A percentile compares a stretch with the other conserved stretches of the same genome.
These are phyloP conservation scores for Fonsecaea pedrosoi DNA, from an alignment of 2,329 filamentous ascomycete species.

Conservation along the genomic window DNA sequence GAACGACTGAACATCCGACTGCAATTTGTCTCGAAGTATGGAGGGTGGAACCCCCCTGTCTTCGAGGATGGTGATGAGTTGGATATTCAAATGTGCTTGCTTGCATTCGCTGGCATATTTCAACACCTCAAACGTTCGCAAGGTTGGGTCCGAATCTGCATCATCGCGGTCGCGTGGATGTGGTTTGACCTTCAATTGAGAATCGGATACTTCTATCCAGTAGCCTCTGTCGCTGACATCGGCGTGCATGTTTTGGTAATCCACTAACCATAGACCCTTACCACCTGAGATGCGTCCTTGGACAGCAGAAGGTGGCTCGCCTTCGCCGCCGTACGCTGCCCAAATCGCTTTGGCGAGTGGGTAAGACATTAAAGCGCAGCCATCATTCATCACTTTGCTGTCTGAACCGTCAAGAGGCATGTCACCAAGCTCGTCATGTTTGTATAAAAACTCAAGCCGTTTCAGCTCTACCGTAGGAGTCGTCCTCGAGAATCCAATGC, in stretches of 20 bases:
- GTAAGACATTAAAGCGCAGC: conserved; percentile 63
- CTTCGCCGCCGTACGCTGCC: conserved; percentile 46
- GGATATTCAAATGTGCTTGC: conserved; percentile 53
- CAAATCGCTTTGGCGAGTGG: conserved; percentile 57
- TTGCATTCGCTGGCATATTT: conserved; percentile 44
- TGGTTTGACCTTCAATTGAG: conserved; percentile 63
- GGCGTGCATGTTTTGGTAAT: conserved; percentile 38
- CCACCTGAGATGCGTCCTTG: conserved; percentile 66
- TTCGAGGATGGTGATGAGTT: conserved; percentile 62
- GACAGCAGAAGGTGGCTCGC: conserved; percentile 57
- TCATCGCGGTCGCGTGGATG: conserved; percentile 47
- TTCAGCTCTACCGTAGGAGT: conserved; percentile 48
- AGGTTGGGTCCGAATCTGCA: conserved; percentile 45
- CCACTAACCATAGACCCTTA: conserved; percentile 68
- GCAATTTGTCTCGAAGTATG: conserved; percentile 52
- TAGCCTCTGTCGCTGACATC: conserved; percentile 45
- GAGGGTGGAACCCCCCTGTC: conserved; percentile 57
- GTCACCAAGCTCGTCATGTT: conserved; percentile 41
- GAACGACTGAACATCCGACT: conserved; percentile 47
- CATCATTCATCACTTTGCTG: conserved; percentile 54
- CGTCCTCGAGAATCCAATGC: conserved; percentile 54
- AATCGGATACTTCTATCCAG: conserved; percentile 64
- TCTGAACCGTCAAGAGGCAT: conserved; percentile 7
- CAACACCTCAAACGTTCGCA: conserved; percentile 65
- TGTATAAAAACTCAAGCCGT: conserved; percentile 47